Base-by-base conservation (phyloP, 75 land plant genomes). In the Cryptomeria japonica region DNA sequence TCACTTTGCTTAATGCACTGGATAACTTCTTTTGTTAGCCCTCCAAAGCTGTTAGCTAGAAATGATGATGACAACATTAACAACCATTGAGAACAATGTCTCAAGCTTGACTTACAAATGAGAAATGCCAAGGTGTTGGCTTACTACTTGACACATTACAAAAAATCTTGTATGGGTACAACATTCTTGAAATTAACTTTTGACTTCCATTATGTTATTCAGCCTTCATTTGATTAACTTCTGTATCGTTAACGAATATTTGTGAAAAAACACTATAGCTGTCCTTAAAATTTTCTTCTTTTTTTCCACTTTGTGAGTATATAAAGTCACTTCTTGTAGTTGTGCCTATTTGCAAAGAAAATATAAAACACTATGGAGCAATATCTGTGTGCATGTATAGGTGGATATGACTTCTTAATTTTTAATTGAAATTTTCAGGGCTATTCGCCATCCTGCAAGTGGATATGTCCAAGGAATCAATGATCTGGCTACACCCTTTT, bases 401-500 rank as follows among this genome's bases (percentile, higher is more conserved):
- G 12, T 44, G 34, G 39, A 19, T 36, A 44, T 4, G 36, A 39
- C 5, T 39, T 78, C 13, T 83, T 38, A 77, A 36, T 84, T 3
- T 72, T 31, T 70, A 9, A 61, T 53, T 53, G 11, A 89, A n/a
- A 38, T 41, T 92, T 89, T 25, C 96, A 98, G 99, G 99, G 99
- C 99, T 16, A 97, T 98, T 87, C 95, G 99, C 25, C 99, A 98
- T 91, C 99, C 99, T 86, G 99, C 99, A 85, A 98, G 99, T 91
- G 99, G 99, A 80, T 98, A 98, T 88, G 99, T 98, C 46, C 99
- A 98, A 88, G 99, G 99, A 87, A 97, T 98, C 91, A 98, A 98
- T 93, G 99, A 98, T 90, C 94, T 98, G 82, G 97, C 94, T 19
- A 98, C 99, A 68, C 99, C 99, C 58, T 98, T 98, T 86, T 84